Conservation (phyloP, 176 grass and related monocot genomes). For the Rhipidocladum racemiflorum region DNA sequence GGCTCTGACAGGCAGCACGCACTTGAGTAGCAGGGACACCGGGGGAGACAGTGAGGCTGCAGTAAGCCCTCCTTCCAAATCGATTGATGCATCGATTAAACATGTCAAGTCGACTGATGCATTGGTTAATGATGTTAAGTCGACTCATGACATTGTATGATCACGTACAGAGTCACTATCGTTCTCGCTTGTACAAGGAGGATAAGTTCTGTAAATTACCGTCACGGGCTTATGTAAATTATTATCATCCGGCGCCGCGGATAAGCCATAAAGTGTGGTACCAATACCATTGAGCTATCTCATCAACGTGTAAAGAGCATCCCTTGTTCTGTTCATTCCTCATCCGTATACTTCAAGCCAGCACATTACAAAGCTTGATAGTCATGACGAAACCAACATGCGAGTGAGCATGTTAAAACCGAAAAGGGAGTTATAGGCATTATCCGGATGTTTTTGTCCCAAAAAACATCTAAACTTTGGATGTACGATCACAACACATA, state of each 20-base stretch:
- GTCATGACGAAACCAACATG: not conserved
- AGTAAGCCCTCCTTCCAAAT: not conserved
- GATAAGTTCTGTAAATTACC: not conserved
- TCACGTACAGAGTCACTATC: not conserved
- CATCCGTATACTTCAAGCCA: not conserved
- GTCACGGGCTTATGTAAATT: not conserved
- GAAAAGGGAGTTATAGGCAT: too few relatives aligned
- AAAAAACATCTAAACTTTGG: too few relatives aligned
- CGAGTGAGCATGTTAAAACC: not conserved
- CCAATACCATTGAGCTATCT: not conserved
- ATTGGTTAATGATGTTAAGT: not conserved
- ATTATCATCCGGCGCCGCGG: not conserved
- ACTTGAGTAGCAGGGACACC: conserved; percentile 10
- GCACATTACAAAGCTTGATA: not conserved
- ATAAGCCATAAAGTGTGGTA: not conserved
- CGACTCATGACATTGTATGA: not conserved
- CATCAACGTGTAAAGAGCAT: not conserved
- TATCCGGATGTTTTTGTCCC: too few relatives aligned
- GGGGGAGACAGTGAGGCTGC: not conserved
- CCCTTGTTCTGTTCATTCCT: too few relatives aligned
- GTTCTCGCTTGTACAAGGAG: not conserved
- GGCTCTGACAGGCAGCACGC: not conserved
- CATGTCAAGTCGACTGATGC: not conserved
- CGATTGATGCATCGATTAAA: not conserved
- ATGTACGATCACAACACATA: too few relatives aligned